Evolutionary conservation across 2,329 filamentous ascomycete genomes (phyloP).

Genomic region (Paraphaeosphaeria sporulosa): DNA sequence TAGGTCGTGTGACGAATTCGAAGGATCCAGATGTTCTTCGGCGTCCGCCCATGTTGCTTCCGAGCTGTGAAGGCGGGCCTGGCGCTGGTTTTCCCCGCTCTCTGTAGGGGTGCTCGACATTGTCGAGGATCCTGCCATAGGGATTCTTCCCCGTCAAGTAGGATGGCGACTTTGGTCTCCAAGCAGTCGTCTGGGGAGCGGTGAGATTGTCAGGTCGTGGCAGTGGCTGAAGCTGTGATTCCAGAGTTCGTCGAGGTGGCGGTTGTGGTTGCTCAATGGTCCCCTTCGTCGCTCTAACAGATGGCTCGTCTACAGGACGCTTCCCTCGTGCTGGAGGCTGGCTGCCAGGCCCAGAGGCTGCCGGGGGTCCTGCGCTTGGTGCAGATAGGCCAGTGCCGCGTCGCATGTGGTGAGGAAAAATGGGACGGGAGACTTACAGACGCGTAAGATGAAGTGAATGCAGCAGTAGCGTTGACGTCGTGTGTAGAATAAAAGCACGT

Average conservation of each 20-base stretch:
- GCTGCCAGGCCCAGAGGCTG: slow-evolving; percentile 20
- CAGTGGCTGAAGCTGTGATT: slow-evolving; percentile 16
- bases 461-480: slow-evolving; percentile 17
- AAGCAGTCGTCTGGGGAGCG: slow-evolving; percentile 14
- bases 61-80: slow-evolving; percentile 30
- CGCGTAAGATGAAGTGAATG: slow-evolving; percentile 8
- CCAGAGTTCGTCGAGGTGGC: slow-evolving; percentile 17
- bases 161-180: slow-evolving; percentile 31
- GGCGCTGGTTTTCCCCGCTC: slow-evolving; percentile 13
- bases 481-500: slow-evolving; percentile 7
- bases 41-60: slow-evolving; percentile 28
- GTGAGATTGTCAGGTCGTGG: slow-evolving; percentile 14
- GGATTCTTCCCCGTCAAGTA: slow-evolving; percentile 44
- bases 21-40: slow-evolving; percentile 28
- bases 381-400: slow-evolving; percentile 29
- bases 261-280: slow-evolving; percentile 16
- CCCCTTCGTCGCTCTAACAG: slow-evolving; percentile 8
- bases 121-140: slow-evolving; percentile 40
- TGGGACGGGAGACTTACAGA: background rate
- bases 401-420: slow-evolving; percentile 28
- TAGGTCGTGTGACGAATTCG: slow-evolving; percentile 29
- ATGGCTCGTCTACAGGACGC: slow-evolving; percentile 21
- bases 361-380: slow-evolving; percentile 25
- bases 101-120: slow-evolving; percentile 30
- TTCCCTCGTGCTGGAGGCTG: slow-evolving; percentile 21